Conservation (phyloP, 768 basidiomycete genomes). For the Phlebiopsis flavidoalba region DNA sequence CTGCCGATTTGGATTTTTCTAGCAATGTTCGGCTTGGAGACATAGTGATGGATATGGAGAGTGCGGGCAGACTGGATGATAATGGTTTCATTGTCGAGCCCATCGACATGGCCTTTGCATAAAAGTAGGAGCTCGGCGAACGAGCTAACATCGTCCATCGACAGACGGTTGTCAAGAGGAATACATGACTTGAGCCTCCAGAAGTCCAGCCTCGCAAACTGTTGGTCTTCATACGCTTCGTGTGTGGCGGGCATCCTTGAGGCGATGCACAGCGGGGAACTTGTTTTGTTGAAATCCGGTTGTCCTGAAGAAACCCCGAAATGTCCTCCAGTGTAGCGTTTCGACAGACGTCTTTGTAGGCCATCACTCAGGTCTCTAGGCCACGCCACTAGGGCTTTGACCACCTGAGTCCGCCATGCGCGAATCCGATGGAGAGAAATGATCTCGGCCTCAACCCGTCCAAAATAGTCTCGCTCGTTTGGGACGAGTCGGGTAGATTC, state of each 20-base stretch:
- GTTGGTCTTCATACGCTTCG: conserved; percentile 32
- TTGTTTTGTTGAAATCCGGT: conserved; percentile 65
- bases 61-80: background rate
- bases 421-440: conserved; percentile 34
- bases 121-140: conserved; percentile 62
- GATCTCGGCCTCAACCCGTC: conserved; percentile 56
- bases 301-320: conserved; percentile 51
- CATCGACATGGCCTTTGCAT: conserved; percentile 56
- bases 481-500: conserved; percentile 24
- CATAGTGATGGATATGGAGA: background rate
- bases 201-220: conserved; percentile 60
- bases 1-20: background rate
- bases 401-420: conserved; percentile 36
- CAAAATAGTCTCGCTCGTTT: conserved; percentile 44
- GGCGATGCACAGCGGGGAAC: conserved; percentile 65
- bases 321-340: conserved; percentile 42
- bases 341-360: conserved; percentile 40
- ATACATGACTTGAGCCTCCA: conserved; percentile 84
- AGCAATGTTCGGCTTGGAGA: background rate
- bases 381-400: conserved; percentile 69
- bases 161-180: conserved; percentile 47
- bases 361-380: conserved; percentile 53
- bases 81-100: conserved; percentile 45
- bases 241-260: conserved; percentile 46
- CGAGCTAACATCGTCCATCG: conserved; percentile 63